A percentile compares a stretch with the other conserved stretches of the same genome.
Evolutionary conservation across 73 alveolate genomes (phyloP).

Genomic region (Paramecium tetraurelia): DNA sequence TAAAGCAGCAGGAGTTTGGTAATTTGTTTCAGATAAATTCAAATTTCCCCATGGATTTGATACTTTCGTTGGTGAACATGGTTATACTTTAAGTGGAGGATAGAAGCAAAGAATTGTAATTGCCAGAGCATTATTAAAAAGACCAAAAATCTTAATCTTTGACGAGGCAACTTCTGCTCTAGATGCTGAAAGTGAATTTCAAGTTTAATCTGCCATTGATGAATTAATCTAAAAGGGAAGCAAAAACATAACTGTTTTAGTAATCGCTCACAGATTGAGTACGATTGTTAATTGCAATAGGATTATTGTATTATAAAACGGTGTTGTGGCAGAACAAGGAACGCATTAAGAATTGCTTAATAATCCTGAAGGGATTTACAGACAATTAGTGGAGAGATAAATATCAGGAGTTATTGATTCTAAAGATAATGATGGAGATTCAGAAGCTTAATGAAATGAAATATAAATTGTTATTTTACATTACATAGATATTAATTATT

Average conservation of each 20-base stretch:
- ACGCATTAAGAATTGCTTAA: slow-evolving; percentile 64
- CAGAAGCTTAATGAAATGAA: slow-evolving; percentile 43
- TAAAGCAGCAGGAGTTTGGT: slow-evolving; percentile 55
- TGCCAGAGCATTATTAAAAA: slow-evolving; percentile 71
- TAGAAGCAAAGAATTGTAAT: slow-evolving; percentile 61
- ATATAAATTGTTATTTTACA: neutral
- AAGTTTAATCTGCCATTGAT: slow-evolving; percentile 59
- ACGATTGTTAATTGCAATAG: slow-evolving; percentile 72
- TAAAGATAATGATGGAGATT: neutral
- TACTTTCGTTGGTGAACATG: slow-evolving; percentile 70
- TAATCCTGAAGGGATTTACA: slow-evolving; percentile 58
- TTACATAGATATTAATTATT: neutral
- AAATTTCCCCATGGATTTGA: slow-evolving; percentile 63
- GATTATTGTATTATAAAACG: slow-evolving; percentile 68
- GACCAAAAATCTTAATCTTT: slow-evolving; percentile 64
- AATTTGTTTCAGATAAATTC: slow-evolving; percentile 41
- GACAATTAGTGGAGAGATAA: slow-evolving; percentile 53
- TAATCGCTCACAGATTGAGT: slow-evolving; percentile 75
- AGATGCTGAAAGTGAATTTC: slow-evolving; percentile 68
- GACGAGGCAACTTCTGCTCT: slow-evolving; percentile 73
- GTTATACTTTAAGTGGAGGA: slow-evolving; percentile 63
- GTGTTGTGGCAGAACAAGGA: slow-evolving; percentile 67
- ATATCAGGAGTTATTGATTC: neutral
- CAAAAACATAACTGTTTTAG: slow-evolving; percentile 57
- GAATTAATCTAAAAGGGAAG: slow-evolving; percentile 45